phyloP scores from a whole-genome alignment of 192 early-diverging fungal species.

The Rhizoclosmatium sp. region DNA sequence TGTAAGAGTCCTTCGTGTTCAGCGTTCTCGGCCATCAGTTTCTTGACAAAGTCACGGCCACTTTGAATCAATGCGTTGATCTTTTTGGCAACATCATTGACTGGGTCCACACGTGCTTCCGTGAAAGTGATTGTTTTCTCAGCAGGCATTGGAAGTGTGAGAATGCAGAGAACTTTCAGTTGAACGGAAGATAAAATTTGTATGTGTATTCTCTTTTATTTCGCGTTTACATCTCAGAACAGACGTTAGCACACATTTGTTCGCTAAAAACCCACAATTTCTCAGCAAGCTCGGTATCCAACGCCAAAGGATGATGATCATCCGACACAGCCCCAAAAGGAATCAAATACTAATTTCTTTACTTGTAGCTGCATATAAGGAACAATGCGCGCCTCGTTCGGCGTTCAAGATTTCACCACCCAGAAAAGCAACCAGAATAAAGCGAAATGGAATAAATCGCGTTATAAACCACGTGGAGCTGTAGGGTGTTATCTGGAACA shows the following conservation, averaged over 20 bases:
- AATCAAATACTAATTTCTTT: neutral
- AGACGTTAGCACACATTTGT: too few species aligned
- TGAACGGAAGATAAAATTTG: too few species aligned
- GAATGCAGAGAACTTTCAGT: too few species aligned
- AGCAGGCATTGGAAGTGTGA: neutral
- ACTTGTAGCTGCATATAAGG: neutral
- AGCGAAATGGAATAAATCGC: too few species aligned
- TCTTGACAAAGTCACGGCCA: neutral
- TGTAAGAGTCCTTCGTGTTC: neutral
- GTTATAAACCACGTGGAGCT: constrained; percentile 10
- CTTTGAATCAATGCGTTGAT: neutral
- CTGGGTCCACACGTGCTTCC: neutral
- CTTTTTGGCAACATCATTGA: neutral
- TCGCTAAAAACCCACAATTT: neutral
- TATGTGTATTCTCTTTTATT: too few species aligned
- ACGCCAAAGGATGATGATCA: neutral
- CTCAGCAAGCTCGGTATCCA: neutral
- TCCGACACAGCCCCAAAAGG: constrained; percentile 3
- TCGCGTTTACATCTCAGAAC: too few species aligned
- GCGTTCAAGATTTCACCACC: neutral
- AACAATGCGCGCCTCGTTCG: neutral
- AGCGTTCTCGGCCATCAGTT: neutral
- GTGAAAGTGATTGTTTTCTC: neutral
- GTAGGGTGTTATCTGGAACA: neutral
- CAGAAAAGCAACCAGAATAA: neutral